Percentiles rank a stretch among this genome's conserved stretches.
Conservation (phyloP, 2,329 filamentous ascomycete species). For the Ceratocystis papillata region DNA sequence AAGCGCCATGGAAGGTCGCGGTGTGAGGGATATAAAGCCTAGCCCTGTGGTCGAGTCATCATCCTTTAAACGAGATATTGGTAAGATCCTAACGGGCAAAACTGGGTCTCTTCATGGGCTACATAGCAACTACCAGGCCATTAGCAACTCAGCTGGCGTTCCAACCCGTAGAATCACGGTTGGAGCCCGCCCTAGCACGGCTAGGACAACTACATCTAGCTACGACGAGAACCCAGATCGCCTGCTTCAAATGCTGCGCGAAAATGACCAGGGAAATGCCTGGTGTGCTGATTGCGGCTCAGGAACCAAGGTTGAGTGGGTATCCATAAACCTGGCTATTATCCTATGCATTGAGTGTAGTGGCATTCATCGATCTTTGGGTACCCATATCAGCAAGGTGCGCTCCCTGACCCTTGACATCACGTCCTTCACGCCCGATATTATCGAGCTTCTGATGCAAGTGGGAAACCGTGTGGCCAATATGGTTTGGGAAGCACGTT, state of each 20-base stretch:
- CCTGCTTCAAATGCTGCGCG: slow-evolving; percentile 74
- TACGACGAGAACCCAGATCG: slow-evolving; percentile 77
- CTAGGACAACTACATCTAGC: slow-evolving; percentile 56
- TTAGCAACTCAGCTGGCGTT: slow-evolving; percentile 40
- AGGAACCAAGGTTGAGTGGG: slow-evolving; percentile 91
- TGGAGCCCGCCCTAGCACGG: slow-evolving; percentile 67
- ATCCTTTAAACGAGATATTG: slow-evolving; percentile 71
- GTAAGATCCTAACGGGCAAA: slow-evolving; percentile 86
- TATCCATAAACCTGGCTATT: slow-evolving; percentile 94
- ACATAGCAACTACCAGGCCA: slow-evolving; percentile 39
- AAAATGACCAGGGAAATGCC: slow-evolving; percentile 83
- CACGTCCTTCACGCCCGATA: slow-evolving; percentile 91
- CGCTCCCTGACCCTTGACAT: slow-evolving; percentile 91
- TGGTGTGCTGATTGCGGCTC: slow-evolving; percentile 93
- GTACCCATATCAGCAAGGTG: slow-evolving; percentile 95
- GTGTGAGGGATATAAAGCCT: slow-evolving; percentile 44
- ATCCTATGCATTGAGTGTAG: slow-evolving; percentile 97
- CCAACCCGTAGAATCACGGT: slow-evolving; percentile 83
- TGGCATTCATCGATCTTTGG: slow-evolving; percentile 89
- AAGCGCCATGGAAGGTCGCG: slow-evolving; percentile 80
- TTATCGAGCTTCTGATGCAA: slow-evolving; percentile 82
- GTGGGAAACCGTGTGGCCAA: slow-evolving; percentile 93
- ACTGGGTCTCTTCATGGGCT: slow-evolving; percentile 58
- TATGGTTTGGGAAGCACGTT: slow-evolving; percentile 84
- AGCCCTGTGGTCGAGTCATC: slow-evolving; percentile 33